These are phyloP conservation scores for Paraurostyla sp. DNA, from an alignment of 73 alveolate species.

Conservation along the genomic window DNA sequence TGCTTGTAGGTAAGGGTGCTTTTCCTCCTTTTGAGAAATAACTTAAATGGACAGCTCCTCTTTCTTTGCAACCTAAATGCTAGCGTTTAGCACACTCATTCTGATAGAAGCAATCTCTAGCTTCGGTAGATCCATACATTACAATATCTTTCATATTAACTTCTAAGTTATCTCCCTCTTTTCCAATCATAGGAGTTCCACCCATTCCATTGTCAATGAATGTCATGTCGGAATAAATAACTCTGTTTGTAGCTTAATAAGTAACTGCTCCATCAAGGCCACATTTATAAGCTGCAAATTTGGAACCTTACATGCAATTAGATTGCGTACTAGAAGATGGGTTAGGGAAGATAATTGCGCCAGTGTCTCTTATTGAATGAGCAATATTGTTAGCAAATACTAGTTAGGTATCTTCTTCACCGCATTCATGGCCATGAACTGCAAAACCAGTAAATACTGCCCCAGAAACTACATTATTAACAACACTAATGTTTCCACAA, in stretches of 20 bases:
- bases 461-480: constrained; percentile 44
- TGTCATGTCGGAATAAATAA: background rate
- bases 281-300: constrained; percentile 8
- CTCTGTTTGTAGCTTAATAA: background rate
- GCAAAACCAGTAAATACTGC: background rate
- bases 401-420: background rate
- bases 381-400: constrained; percentile 14
- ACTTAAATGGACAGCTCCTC: background rate
- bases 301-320: constrained; percentile 21
- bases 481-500: background rate
- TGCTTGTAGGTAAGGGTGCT: background rate
- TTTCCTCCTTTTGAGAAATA: constrained; percentile 9
- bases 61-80: background rate
- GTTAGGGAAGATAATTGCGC: constrained; percentile 5
- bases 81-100: background rate
- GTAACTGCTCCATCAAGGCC: constrained; percentile 23
- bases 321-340: background rate
- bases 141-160: background rate
- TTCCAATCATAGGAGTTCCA: background rate
- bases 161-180: background rate
- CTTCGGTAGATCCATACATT: constrained; percentile 5
- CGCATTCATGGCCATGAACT: constrained; percentile 31
- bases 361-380: constrained; percentile 28
- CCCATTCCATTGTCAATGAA: constrained; percentile 29
- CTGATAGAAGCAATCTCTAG: constrained; percentile 7